Base-by-base conservation (phyloP, 495 filamentous ascomycete genomes). In the Neurospora sp. region DNA sequence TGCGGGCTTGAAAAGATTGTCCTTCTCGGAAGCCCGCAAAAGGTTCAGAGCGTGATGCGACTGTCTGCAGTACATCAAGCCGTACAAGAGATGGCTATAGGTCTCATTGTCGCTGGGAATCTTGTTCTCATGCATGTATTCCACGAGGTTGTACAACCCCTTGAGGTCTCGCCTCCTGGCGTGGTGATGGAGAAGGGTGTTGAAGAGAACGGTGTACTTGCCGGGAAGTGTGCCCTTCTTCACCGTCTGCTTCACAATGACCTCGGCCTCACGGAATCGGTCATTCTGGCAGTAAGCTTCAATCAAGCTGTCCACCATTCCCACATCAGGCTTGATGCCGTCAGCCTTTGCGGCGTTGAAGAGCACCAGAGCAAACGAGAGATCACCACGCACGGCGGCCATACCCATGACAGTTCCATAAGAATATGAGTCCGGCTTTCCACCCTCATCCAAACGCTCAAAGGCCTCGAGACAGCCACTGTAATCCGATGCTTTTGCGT, bases 391-490 rank as follows among this genome's bases (percentile, higher is more conserved):
- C n/a, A 83, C 83, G 15, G 89, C 90, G 70, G 88, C 89, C 78
- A 96, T 83, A 21, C 86, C 85, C 87, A 97, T 92, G 71, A 97
- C 74, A 2, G 88, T 90, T 24, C 85, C 89, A 74, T 92, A 93
- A 5, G 91, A 92, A 76, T 88, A 86, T 1, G 79, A 72, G 78
- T 92, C 87, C 0, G 89, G 90, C 37, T 82, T 71, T 15, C 84
- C 74, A 6, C 79, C 78, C 10, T 81, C 74, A 19, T 88, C 78
- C 77, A 96, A 82, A 15, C 85, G 76, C 21, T 89, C 82, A 73
- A 94, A 92, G 36, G 84, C 84, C 4, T 80, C 74, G 73, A 92
- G 83, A 19, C 89, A 89, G 5, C 88, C 88, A 45, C 89, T 83
- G 69, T 91, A 83, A 80, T 97, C 91, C 37, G 86, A 84, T 6